Evolutionary conservation across 768 basidiomycete species (phyloP), one percentile per base, ranked within the genome.

Genomic region (Leccinum variicolor): DNA sequence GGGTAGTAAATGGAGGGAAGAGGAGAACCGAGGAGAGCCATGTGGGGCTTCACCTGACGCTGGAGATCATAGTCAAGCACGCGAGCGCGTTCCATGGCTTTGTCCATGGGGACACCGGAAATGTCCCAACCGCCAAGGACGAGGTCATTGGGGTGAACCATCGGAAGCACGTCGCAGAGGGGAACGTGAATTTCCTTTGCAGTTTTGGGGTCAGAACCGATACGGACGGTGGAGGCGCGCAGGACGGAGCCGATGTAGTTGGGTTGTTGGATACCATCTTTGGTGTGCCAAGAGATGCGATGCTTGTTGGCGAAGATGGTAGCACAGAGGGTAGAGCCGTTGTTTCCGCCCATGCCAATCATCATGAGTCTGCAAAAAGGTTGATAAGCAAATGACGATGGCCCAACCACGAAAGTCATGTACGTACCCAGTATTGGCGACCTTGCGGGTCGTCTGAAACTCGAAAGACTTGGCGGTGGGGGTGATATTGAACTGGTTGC

Each of bases 71-170:
- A 98, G 71, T 96, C 92, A 54, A 98, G 84, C 55, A 98, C 97
- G 70, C 92, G 81, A 51, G 95, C 90, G 62, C 96, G 92, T 61
- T 81, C 77, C 94, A 98, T 97, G 14, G 97, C 94, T 74, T 87
- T 81, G 74, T 98, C 94, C 77, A 99, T 83, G 43, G 85, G 73
- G 39, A 85, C 45, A 45, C 87, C 83, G 45, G 94, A 97, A 68
- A 99, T 98, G 68, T 99, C 97, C 97, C 96, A 99, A 19, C 97
- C 96, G 50, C 97, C 93, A 61, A 98, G 84, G 63, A 97, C 92
- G 68, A 98, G 87, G 75, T 98, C 97, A 69, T 97, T 95, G 51
- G 96, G 96, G 76, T 98, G 94, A 50, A 95, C 94, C 92, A 96
- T 97, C 50, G 95, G 95, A 45, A 97, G 82, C 60, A 98, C 84